Percentiles rank a stretch among this genome's conserved stretches.
Evolutionary conservation across 2,329 filamentous ascomycete species (phyloP).

Genomic region (Allantophomopsis cytisporea): DNA sequence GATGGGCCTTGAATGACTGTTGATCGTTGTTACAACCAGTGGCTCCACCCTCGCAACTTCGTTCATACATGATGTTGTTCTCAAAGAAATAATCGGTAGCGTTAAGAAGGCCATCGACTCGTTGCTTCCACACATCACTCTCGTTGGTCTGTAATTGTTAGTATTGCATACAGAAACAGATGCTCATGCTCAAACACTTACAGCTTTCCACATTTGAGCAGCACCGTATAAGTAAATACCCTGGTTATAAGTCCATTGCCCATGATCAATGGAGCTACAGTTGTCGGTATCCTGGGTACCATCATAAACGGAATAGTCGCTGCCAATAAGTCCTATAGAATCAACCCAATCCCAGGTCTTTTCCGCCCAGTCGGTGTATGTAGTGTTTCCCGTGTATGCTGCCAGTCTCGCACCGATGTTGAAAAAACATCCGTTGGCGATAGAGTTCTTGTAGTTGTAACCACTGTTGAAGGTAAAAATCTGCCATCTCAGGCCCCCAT

Average conservation of each 20-base stretch:
- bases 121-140: constrained; percentile 37
- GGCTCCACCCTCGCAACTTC: constrained; percentile 46
- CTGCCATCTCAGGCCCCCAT: constrained; percentile 72
- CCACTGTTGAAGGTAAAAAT: constrained; percentile 73
- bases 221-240: constrained; percentile 55
- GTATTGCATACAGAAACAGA: not conserved
- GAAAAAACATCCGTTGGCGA: constrained; percentile 47
- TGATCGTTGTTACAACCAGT: constrained; percentile 47
- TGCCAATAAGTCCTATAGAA: constrained; percentile 41
- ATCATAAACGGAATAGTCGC: constrained; percentile 45
- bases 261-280: constrained; percentile 40
- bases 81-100: constrained; percentile 38
- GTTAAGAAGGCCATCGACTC: constrained; percentile 40
- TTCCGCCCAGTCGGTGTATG: constrained; percentile 66
- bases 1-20: constrained; percentile 51
- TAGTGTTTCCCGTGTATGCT: constrained; percentile 63
- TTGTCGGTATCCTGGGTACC: constrained; percentile 40
- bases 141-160: constrained; percentile 24
- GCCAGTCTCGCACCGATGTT: constrained; percentile 52
- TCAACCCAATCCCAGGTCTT: constrained; percentile 58
- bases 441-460: constrained; percentile 63
- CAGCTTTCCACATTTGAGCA: constrained; percentile 55
- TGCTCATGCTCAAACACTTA: constrained; percentile 15
- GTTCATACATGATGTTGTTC: constrained; percentile 44
- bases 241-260: constrained; percentile 57